Evolutionary conservation across 495 filamentous ascomycete genomes (phyloP), one percentile per base, ranked within the genome.

Genomic region (Hyaloscypha variabilis): DNA sequence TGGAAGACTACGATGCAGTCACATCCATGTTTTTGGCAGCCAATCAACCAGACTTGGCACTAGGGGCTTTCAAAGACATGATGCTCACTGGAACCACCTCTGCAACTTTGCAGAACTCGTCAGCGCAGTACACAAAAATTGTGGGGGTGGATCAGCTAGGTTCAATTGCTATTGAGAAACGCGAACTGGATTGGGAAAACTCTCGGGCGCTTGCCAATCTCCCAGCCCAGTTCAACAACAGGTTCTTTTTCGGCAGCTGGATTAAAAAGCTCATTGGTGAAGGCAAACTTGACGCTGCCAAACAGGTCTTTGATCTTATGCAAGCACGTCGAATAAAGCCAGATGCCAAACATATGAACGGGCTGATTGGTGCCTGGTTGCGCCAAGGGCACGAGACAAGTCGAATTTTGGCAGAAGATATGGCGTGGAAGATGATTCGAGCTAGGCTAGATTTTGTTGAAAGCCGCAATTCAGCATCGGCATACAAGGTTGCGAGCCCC

Each of bases 221-320:
- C 23, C 90, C 91, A 8, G 77, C 83, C 10, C 77, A 76, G 28
- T 85, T 90, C 57, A 85, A 89, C 58, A 93, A 91, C 70, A 87
- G 90, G 49, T 93, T 90, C 75, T 94, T 94, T 74, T 88, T 89
- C 67, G 91, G 88, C 14, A 91, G 87, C 68, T 94, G 90, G 90
- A 81, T 93, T 71, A 93, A 91, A 74, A 88, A 91, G 49, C 82
- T 94, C 2, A 88, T 94, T 64, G 89, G 88, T 29, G 85, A 86
- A 70, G 88, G 87, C 6, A 85, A 92, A 62, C 77, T 90, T 21
- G 84, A 90, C 67, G 88, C 88, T 11, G 90, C 90, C 8, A 85
- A 84, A 39, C 78, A 85, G 46, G 90, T 93, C 17, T 78, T 91
- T 17, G 82, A 87, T 29, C 77, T 90, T 58, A 90, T 91, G 84